Base-by-base conservation (phyloP, 192 early-diverging fungal species). In the Cladochytrium replicatum region DNA sequence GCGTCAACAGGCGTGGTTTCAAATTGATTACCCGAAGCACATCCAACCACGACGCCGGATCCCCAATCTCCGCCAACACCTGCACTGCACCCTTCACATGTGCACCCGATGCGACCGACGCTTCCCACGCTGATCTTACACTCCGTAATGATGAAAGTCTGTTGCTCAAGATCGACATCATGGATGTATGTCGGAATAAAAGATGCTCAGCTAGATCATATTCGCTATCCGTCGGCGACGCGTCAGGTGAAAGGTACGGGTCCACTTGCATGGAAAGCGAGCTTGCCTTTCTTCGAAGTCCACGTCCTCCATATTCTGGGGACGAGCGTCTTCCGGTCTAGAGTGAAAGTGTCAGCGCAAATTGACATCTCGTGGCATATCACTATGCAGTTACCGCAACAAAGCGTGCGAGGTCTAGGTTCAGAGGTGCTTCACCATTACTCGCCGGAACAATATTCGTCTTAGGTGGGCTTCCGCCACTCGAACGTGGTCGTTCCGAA, bases 71-170 rank as follows among this genome's bases (percentile, higher is more conserved):
- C 24, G 49, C 25, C 32, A 77, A 13, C 22, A 38, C 38, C 21
- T 56, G 62, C 11, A 77, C 50, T 4, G 74, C 58, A 0, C 40
- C 50, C 38, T 57, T 52, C 21, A 71, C 53, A 43, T 68, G 61
- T 5, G 19, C 26, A n/a, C n/a, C n/a, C n/a, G 17, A 13, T 37
- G 17, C 34, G 13, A 13, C 34, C 41, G 9, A 23, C 30, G 71
- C 73, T 46, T 68, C 64, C 74, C 74, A 77, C 4, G 38, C 54
- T 11, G 32, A 7, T 9, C 63, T 55, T 28, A 77, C 54, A 30
- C 42, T 29, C 17, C 60, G 67, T 23, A 72, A 46, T 21, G 39
- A 39, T 24, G 34, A 17, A 4, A 77, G 60, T 13, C 66, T 54
- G 2, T 34, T 30, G 1, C 30, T 19, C 22, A 77, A 46, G 32